Evolutionary conservation across 306 rosid species (phyloP), one percentile per base, ranked within the genome.

Genomic region (Quercus ilex): DNA sequence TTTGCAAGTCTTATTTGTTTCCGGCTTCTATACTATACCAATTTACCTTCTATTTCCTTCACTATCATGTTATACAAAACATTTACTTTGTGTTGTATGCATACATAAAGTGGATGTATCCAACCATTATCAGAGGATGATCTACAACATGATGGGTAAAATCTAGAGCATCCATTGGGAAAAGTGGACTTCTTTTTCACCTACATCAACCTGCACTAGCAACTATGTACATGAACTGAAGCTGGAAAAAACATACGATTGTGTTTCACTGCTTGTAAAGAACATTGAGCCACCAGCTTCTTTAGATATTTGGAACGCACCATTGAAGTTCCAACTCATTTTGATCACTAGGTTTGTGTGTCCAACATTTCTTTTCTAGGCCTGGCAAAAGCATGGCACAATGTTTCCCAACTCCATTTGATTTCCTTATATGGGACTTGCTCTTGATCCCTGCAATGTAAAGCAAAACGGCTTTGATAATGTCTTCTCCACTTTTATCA

Each of bases 401-500:
- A 59, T 23, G 65, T 26, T 59, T 59, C 23, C 31, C 12, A 8
- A 59, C 18, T 31, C 77, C 43, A 71, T 67, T 14, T 49, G 31
- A 19, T 73, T 52, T 28, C 20, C 56, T 85, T 86, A 90, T 71
- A 85, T 78, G 53, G 91, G 92, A 60, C 92, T 87, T 77, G 86
- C 83, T 82, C 80, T 77, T 17, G 82, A 82, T 3, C 64, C 87
- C 95, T 89, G 87, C 87, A 83, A 78, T 11, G 26, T 55, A 52
- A 62, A 28, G 63, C n/a, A 59, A 38, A 64, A 17, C 51, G 25
- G 43, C 53, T 12, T 49, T 49, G 53, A 71, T 69, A 28, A 81
- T 69, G 70, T 81, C 76, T 20, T 80, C 46, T 43, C 4, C 53
- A 69, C 55, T 41, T 41, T 8, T 55, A 38, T 33, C 2, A 15